Base-by-base conservation (phyloP, 2,329 filamentous ascomycete species). In the Phialophora expanda region DNA sequence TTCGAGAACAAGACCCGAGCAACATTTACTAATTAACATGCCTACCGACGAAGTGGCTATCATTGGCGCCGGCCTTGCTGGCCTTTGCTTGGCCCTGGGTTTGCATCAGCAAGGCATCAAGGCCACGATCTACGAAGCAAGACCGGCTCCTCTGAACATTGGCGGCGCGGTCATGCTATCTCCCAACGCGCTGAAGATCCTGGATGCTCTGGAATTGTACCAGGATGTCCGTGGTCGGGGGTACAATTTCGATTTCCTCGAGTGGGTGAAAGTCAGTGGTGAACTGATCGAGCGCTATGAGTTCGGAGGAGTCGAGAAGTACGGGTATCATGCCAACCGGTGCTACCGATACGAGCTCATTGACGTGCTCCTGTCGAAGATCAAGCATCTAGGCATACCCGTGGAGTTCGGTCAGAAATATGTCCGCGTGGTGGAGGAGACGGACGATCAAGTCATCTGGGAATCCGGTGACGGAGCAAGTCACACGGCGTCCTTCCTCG, bases 141-240 rank as follows among this genome's bases (percentile, higher is more conserved):
- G 82, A 8, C 65, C 76, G 0, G 77, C 78, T 0, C 77, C 81
- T 1, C 77, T 81, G 1, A 78, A 83, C 65, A 81, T 82, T 26
- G 83, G 83, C 20, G 86, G 86, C 2, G 85, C 83, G 0, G 77
- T 88, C 32, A 86, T 87, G 82, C 80, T 88, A 2, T 86, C 85
- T 0, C 86, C 86, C 4, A 88, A 88, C 61, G 84, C 85, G 0
- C 79, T 88, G 1, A 78, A 80, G 3, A 77, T 87, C 46, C 78
- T 89, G 0, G 82, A 87, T 67, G 73, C 72, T 0, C 74, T 88
- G 0, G 81, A 78, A 0, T 75, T 86, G 2, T 85, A 85, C 70
- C 54, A 78, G 0, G 76, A 78, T 2, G 76, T 87, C 57, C 75
- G 76, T 7, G 67, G 75, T 0, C 76, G 80, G 8, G 83, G 81